Base-by-base conservation (phyloP, 495 filamentous ascomycete species). In the Neurospora cerealis region DNA sequence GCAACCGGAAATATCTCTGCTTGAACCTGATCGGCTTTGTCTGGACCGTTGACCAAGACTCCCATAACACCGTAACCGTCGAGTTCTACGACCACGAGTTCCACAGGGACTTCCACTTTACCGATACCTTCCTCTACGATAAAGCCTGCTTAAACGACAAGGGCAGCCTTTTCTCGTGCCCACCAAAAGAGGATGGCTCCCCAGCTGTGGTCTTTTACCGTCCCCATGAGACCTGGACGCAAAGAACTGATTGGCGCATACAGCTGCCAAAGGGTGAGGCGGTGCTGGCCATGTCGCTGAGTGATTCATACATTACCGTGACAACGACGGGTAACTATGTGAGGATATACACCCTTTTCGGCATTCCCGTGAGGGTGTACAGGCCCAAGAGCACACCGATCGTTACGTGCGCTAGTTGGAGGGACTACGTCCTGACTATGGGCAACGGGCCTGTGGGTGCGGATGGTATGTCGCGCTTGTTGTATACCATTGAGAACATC, bases 21-120 rank as follows among this genome's bases (percentile, higher is more conserved):
- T 85, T 98, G 48, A 98, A 98, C 80, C 86, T 99, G 73, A 92
- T 93, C 39, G 96, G 96, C 17, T 93, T 93, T 76, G 93, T 97
- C 6, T 99, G 96, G 96, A 98, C 96, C 0, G 93, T 98, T 17
- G 92, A 97, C 77, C 96, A 99, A 82, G 94, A 97, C 76, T 91
- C 90, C 1, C 95, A 98, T 75, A 88, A 98, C 81, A 99, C 95
- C 8, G 91, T 99, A 36, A 98, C 96, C 1, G 93, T 98, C 19
- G 96, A 99, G 76, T 99, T 99, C 80, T 97, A 98, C 79, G 96
- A 99, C 82, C 89, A 93, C 28, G 93, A 97, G 74, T 90, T 90
- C 71, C 93, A 97, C 79, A 87, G 96, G 32, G 93, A 97, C 82
- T 98, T 97, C 78, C 96, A 99, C 83, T 98, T 98, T 82, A 98